Base-by-base conservation (phyloP, 306 rosid genomes). In the Pyrus betulifolia region DNA sequence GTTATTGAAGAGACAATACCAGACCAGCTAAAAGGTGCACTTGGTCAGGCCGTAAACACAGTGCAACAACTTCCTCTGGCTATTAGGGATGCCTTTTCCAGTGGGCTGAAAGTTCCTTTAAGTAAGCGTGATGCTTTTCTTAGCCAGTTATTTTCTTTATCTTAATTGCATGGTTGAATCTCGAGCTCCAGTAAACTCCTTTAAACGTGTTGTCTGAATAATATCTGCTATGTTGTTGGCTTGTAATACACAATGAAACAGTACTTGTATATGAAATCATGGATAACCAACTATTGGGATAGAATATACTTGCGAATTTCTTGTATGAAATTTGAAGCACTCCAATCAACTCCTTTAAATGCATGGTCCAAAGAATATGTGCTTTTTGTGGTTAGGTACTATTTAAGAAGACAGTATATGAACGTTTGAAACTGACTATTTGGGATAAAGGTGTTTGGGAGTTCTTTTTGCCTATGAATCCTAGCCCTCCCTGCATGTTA, bases 31-130 rank as follows among this genome's bases (percentile, higher is more conserved):
- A 92, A 91, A 88, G 91, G 96, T 35, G 92, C 93, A 69, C 83
- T 90, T 60, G 91, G 92, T 75, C 99, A 95, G 82, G 98, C 96
- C 75, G 64, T 72, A 33, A 88, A 69, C 78, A 79, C 92, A 9
- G 62, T 91, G 45, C 98, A 89, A 80, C 99, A 95, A 82, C 91
- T 95, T 80, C 99, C 98, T 57, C 74, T 75, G 52, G 89, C 97
- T 70, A 74, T 95, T 74, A 87, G 90, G 30, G 97, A 92, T 86
- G 89, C 87, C 66, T 57, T 92, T 62, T 30, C 87, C 78, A 69
- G 79, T 74, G 99, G 99, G 67, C 88, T 95, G 65, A 90, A 76
- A 86, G 79, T 95, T 84, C 97, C 99, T 81, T 85, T 95, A 54
- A 76, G 99, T 95, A 87, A 79, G 96, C 73, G 60, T 72, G 11